Evolutionary conservation across 208 protist genomes (phyloP), one percentile per base, ranked within the genome.

Genomic region (Crithidia expoeki): DNA sequence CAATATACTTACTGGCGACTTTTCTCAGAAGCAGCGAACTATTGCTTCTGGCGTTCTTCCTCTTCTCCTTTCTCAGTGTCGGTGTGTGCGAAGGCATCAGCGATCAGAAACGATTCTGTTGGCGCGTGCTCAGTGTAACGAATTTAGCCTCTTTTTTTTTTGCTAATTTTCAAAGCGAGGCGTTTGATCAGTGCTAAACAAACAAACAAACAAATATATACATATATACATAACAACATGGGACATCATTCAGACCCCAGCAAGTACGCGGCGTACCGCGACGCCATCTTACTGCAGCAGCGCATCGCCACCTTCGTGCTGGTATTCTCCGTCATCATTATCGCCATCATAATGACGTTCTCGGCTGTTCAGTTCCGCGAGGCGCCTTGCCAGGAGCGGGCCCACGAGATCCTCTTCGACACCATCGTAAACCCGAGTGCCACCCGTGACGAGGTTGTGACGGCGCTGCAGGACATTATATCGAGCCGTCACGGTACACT

Each of bases 291-390:
- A 57, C 59, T 87, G 34, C 88, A 86, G 72, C 79, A 60, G 9
- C 87, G 86, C 67, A 87, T 81, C 47, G 80, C 61, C 28, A 91
- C 82, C 21, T 96, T 96, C 71, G 56, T 94, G 21, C 74, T 94
- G 0, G 83, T 83, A 16, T 92, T 94, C 53, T 83, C 84, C 33
- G 84, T 92, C n/a, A 42, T 84, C 3, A 66, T 89, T 0, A 44
- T 94, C 16, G 84, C 81, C 7, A 71, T 89, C 27, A 57, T 89
- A 17, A 80, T 94, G 42, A 73, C 81, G 7, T 79, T 94, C 17
- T 80, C 86, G 4, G 88, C 81, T 0, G 69, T 96, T 12, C 88
- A 89, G 60, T 75, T 76, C 47, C 77, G 80, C 42, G 80, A 86
- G 32, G 59, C 86, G 6, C 67, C 40, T 3, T 96, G 90, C 68